Conservation (phyloP, 345 rosid genomes). For the Schrenkiella parvula region DNA sequence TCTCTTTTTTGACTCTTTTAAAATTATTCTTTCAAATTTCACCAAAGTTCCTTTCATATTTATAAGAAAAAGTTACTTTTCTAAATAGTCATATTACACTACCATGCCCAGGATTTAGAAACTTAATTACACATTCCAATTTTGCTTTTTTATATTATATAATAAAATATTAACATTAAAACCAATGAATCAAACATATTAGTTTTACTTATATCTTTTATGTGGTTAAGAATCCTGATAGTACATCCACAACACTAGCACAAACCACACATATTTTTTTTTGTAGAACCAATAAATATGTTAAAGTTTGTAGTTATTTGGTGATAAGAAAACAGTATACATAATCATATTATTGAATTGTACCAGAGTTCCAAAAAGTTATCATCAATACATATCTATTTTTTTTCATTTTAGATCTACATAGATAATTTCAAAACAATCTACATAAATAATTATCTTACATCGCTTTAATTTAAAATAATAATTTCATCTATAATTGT, state of each 20-base stretch:
- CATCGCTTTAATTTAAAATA: neutral
- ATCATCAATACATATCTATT: neutral
- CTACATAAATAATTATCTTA: neutral
- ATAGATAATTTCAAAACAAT: too few relatives aligned
- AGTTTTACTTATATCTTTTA: too few relatives aligned
- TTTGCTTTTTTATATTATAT: neutral
- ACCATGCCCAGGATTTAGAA: neutral
- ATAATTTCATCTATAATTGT: neutral
- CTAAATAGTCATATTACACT: neutral
- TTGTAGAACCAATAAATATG: neutral
- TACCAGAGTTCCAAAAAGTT: neutral
- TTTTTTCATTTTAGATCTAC: too few relatives aligned
- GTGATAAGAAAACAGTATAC: neutral
- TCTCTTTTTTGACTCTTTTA: constrained; percentile 9
- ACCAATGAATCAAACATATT: neutral
- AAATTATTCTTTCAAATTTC: neutral
- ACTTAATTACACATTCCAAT: neutral
- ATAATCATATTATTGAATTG: too few relatives aligned
- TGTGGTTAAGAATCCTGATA: neutral
- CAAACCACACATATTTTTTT: neutral
- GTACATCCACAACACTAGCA: neutral
- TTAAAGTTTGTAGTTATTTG: neutral
- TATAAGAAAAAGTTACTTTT: neutral
- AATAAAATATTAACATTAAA: neutral
- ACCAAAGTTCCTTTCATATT: neutral